Evolutionary conservation across 2,329 filamentous ascomycete genomes (phyloP), one percentile per base, ranked within the genome.

Genomic region (Cercospora canescens): DNA sequence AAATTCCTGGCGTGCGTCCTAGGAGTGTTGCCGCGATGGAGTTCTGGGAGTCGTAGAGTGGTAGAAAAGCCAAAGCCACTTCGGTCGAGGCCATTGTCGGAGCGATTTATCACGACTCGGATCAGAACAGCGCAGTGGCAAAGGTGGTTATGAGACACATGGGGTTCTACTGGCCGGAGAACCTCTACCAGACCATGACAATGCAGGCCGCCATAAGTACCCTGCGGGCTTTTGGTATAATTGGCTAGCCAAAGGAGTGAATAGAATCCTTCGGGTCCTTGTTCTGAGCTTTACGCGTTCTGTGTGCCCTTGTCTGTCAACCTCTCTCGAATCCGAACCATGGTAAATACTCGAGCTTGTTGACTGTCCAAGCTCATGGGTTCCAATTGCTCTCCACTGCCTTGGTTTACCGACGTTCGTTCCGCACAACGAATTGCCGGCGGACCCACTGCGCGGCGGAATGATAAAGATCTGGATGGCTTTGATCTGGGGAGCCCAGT

Each of bases 81-180:
- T 32, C 52, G 52, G 24, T 55, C 4, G 52, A 55, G 52, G 52
- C 52, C 28, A 32, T 55, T 4, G 16, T 34, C 6, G 28, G n/a
- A n/a, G 52, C 52, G 12, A 8, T 55, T 3, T 3, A 32, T 11
- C 32, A 28, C 26, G 52, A 55, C 32, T 55, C 30, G 28, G 28
- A 16, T 7, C 3, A 21, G 4, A 35, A 30, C 24, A 7, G 18
- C 16, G 28, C 28, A 11, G 32, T 35, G 12, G 41, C 56, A 14
- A 37, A 35, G 34, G 56, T 37, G 26, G 56, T 59, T 18, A 59
- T 59, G 56, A 37, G 56, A 30, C 56, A 28, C 6, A 37, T 59
- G 9, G 56, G 56, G 9, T 41, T 59, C 34, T 59, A 59, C 24
- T 59, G 56, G 56, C 56, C 56, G 16, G 56, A 37, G 24, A 59